These are phyloP conservation scores for Erigeron canadensis DNA, from an alignment of 129 eudicot species.

Conservation along the genomic window DNA sequence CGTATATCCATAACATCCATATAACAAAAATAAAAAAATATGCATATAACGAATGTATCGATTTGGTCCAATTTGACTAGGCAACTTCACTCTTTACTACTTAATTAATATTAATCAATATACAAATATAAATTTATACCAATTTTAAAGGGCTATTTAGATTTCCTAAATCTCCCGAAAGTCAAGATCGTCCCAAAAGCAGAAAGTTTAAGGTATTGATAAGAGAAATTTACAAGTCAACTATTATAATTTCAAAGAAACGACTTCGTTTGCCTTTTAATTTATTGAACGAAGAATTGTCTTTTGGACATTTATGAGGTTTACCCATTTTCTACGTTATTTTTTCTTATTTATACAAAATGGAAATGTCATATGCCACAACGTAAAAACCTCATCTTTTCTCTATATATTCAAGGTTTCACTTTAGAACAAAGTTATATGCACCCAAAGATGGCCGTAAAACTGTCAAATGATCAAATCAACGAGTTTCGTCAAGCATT, in stretches of 20 bases:
- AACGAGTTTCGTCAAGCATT: constrained; percentile 66
- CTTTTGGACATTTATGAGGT: constrained; percentile 31
- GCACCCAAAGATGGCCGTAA: constrained; percentile 39
- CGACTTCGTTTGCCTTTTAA: constrained; percentile 27
- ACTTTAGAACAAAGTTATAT: not conserved
- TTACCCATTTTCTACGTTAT: constrained; percentile 25
- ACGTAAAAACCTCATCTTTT: not conserved
- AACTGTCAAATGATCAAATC: constrained; percentile 53
- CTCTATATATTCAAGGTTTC: not conserved
- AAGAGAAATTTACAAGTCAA: constrained; percentile 17
- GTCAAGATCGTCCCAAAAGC: constrained; percentile 32
- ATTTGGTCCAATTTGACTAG: constrained; percentile 4
- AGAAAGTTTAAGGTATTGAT: constrained; percentile 24
- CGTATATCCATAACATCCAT: too few species aligned
- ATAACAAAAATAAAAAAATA: too few species aligned
- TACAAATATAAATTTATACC: not conserved
- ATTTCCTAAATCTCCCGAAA: constrained; percentile 18
- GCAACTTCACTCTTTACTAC: constrained; percentile 9
- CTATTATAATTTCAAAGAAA: constrained; percentile 34
- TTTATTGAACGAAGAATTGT: constrained; percentile 43
- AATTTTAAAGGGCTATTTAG: not conserved
- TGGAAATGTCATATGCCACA: not conserved
- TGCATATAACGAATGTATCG: not conserved
- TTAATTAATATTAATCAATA: not conserved
- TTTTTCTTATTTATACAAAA: constrained; percentile 8